Evolutionary conservation across 805 yeast genomes (phyloP).

Genomic region (Candida arabinofermentans): DNA sequence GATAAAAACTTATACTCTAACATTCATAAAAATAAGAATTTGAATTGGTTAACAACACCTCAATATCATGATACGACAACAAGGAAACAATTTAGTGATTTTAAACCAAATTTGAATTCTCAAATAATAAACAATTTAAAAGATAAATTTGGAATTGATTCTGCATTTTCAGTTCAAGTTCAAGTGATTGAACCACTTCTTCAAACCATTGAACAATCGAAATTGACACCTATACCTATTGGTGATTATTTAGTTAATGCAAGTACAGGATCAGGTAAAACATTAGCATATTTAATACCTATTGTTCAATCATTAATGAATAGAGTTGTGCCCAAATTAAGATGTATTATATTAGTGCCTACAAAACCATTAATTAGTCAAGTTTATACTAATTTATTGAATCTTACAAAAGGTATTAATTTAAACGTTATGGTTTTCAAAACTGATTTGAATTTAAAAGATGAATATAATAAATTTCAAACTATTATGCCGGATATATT

Average conservation of each 20-base stretch:
- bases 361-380: constrained; percentile 85
- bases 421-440: constrained; percentile 61
- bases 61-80: constrained; percentile 46
- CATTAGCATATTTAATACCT: constrained; percentile 84
- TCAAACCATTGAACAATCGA: constrained; percentile 36
- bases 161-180: constrained; percentile 77
- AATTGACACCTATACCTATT: constrained; percentile 45
- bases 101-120: constrained; percentile 39
- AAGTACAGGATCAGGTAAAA: constrained; percentile 94
- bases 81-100: constrained; percentile 44
- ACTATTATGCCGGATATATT: constrained; percentile 56
- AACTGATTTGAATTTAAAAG: constrained; percentile 48
- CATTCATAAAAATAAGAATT: constrained; percentile 31
- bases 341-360: constrained; percentile 83
- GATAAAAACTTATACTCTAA: constrained; percentile 39
- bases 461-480: constrained; percentile 54
- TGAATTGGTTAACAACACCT: constrained; percentile 70
- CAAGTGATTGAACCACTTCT: constrained; percentile 56
- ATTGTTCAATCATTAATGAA: constrained; percentile 61
- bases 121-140: constrained; percentile 43
- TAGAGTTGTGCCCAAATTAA: constrained; percentile 64
- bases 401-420: constrained; percentile 62
- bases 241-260: constrained; percentile 90
- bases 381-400: constrained; percentile 62
- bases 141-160: constrained; percentile 37